Conservation (phyloP, 805 yeast species). For the Ogataea haglerorum region DNA sequence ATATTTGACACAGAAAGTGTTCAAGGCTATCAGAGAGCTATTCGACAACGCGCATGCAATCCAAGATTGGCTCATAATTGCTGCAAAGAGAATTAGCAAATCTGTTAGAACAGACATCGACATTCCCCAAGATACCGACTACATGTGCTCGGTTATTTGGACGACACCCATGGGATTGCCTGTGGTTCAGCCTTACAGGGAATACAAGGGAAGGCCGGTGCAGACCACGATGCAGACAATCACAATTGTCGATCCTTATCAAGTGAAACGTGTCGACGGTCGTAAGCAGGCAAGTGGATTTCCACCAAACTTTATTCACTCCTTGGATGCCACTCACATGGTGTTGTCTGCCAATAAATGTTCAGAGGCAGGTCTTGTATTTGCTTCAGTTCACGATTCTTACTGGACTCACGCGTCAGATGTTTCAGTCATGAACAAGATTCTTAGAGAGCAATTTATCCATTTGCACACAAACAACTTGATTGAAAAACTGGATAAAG, state of each 20-base stretch:
- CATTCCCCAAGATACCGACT: conserved; percentile 52
- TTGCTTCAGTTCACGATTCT: conserved; percentile 97
- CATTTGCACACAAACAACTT: conserved; percentile 71
- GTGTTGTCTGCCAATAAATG: conserved; percentile 80
- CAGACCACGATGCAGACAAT: conserved; percentile 85
- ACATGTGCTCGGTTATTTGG: conserved; percentile 91
- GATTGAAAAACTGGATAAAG: conserved; percentile 65
- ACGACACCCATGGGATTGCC: conserved; percentile 95
- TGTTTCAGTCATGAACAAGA: conserved; percentile 64
- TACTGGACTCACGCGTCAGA: conserved; percentile 97
- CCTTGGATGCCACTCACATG: conserved; percentile 97
- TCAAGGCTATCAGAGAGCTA: conserved; percentile 77
- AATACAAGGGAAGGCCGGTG: conserved; percentile 58
- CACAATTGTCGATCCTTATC: conserved; percentile 84
- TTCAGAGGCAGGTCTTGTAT: conserved; percentile 57
- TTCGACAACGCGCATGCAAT: conserved; percentile 91
- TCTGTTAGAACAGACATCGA: conserved; percentile 69
- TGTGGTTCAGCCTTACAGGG: conserved; percentile 94
- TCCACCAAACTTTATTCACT: conserved; percentile 94
- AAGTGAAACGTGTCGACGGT: conserved; percentile 75
- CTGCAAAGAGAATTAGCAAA: conserved; percentile 76
- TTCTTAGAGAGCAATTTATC: conserved; percentile 77
- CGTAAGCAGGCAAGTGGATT: conserved; percentile 90
- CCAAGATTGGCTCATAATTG: conserved; percentile 93
- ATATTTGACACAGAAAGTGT: conserved; percentile 75